Conservation (phyloP, 2,329 filamentous ascomycete genomes). For the Penicillium crustosum region DNA sequence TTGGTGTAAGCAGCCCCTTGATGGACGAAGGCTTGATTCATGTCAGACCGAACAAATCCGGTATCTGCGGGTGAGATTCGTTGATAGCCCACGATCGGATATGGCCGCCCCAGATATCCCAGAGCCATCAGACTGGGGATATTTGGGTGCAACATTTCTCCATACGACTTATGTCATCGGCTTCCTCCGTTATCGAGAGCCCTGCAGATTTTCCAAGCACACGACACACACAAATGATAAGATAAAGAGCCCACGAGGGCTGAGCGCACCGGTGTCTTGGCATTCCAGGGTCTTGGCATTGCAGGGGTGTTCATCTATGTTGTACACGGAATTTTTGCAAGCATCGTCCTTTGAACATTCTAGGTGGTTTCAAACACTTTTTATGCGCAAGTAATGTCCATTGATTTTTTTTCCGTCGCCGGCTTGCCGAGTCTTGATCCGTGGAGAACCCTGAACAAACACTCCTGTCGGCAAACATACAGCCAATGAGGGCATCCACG, state of each 20-base stretch:
- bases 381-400: neutral
- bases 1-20: neutral
- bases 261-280: slow-evolving; percentile 12
- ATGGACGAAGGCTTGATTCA: neutral
- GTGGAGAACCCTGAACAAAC: slow-evolving; percentile 1
- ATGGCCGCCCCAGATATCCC: neutral
- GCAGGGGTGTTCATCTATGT: neutral
- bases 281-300: slow-evolving; percentile 16
- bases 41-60: neutral
- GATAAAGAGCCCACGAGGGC: slow-evolving; percentile 11
- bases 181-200: slow-evolving; percentile 13
- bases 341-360: neutral
- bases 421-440: slow-evolving; percentile 12
- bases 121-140: neutral
- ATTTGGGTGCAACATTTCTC: neutral
- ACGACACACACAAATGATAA: slow-evolving; percentile 9
- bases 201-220: neutral
- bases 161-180: slow-evolving; percentile 6
- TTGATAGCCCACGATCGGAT: slow-evolving; percentile 6
- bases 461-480: slow-evolving; percentile 12
- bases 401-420: neutral
- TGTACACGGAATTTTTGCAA: neutral
- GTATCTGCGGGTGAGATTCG: neutral
- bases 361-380: neutral
- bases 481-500: slow-evolving; percentile 11